Base-by-base conservation (phyloP, 1,284 basidiomycete species). In the Apiotrichum porosum region DNA sequence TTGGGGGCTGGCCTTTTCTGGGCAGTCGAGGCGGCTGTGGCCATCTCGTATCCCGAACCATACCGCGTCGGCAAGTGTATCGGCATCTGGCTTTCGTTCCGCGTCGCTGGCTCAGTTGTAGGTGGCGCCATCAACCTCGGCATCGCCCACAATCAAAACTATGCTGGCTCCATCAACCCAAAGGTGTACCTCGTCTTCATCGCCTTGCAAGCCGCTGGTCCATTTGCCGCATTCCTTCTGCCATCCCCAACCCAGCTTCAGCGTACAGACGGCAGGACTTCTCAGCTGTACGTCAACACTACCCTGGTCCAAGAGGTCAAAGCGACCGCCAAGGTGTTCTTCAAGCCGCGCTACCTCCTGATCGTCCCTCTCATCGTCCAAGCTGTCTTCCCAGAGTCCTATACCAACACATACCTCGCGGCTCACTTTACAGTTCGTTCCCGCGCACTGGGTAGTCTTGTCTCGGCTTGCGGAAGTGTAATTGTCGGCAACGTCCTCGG, bases 51-150 rank as follows among this genome's bases (percentile, higher is more conserved):
- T 50, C 63, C 66, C 19, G 51, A 50, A 26, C 56, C 60, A 4
- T 54, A 52, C 37, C 55, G 63, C 31, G 46, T 57, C 40, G 66
- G 63, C 15, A 52, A 56, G 30, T 67, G 61, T 52, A 51, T 69
- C 17, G 65, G 63, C 14, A 48, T 61, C 23, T 69, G 67, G 67
- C 52, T 60, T 23, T 55, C 58, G 21, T 61, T 61, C 49, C 64
- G 65, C 33, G 58, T 60, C 12, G 36, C 56, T 18, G 67, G 61
- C 23, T 64, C 63, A n/a, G 60, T 64, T 21, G 57, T 69, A 24
- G 67, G 67, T 39, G 67, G 67, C n/a, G 60, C 64, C 14, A 63
- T 69, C 49, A 63, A 58, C 42, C 51, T 69, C 18, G 67, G 62
- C 10, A 40, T 69, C 18, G 67, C 66, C 42, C 60, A 55, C 15